Base-by-base conservation (phyloP, 2,329 filamentous ascomycete species). In the Juglanconis juglandina region DNA sequence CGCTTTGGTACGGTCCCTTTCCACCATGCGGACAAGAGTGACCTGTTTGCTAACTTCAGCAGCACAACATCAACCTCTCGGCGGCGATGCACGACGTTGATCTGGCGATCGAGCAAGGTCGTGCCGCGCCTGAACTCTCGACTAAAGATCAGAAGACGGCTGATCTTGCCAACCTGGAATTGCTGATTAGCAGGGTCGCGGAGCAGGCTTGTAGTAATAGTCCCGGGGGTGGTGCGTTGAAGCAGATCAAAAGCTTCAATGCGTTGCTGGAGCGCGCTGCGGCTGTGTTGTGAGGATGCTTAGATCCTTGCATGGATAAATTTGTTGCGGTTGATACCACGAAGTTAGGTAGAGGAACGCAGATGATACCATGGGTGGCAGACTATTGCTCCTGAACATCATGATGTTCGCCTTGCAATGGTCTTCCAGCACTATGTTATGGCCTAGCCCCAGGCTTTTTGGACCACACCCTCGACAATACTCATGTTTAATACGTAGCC, bases 71-170 rank as follows among this genome's bases (percentile, higher is more conserved):
- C 13, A 76, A 79, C 9, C 75, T 87, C 14, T 88, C 86, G 17
- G 77, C 79, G 3, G 71, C 80, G 6, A 83, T 88, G 78, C 81
- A 88, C 64, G 82, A 87, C 60, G 79, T 88, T 58, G 85, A 88
- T 56, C 71, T 87, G 17, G 84, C 81, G 0, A 76, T 75, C 9
- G 75, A 75, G 59, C 70, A 70, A 56, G 73, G 72, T 10, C 69
- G 77, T 4, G 78, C 79, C 32, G 81, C 80, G 1, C 74, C 79
- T 1, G 77, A 81, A 32, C 71, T 82, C 10, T 71, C 77, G 1
- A 68, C 73, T 1, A 75, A 77, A 13, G 76, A 77, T 63, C 74
- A 81, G 64, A 81, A 81, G 64, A 70, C 71, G 50, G 79, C 79
- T 1, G 81, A 85, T 35, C 71, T 85, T 53, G 77, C 77, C 41